phyloP scores from a whole-genome alignment of 371 early-diverging fungal genomes.

The Globomyces sp. region DNA sequence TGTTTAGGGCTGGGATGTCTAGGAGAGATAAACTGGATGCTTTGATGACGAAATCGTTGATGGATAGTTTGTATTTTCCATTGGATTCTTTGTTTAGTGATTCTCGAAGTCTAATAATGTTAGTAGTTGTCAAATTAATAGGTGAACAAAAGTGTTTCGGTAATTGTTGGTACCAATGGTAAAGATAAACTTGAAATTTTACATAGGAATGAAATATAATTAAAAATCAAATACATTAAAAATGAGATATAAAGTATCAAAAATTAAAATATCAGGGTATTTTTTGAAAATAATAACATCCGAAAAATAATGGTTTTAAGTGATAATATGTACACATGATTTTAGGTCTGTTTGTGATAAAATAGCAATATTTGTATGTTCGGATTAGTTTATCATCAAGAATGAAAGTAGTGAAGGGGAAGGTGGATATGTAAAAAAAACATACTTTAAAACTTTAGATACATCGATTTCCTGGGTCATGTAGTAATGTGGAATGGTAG shows the following conservation, averaged over 20 bases:
- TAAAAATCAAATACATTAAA: slow-evolving; percentile 14
- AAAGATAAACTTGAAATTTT: too few relatives aligned
- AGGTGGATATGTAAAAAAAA: background rate
- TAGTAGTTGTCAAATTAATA: too few relatives aligned
- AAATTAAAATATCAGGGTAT: background rate
- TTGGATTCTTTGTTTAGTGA: slow-evolving; percentile 81
- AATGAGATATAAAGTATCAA: slow-evolving; percentile 2
- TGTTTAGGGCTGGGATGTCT: slow-evolving; percentile 95
- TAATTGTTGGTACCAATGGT: too few relatives aligned
- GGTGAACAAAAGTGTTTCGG: background rate
- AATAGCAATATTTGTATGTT: too few relatives aligned
- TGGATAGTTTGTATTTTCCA: slow-evolving; percentile 92
- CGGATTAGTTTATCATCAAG: too few relatives aligned
- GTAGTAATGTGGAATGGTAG: slow-evolving; percentile 94
- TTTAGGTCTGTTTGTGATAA: too few relatives aligned
- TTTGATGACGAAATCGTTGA: slow-evolving; percentile 98
- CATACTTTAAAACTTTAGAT: slow-evolving; percentile 74
- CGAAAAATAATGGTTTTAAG: too few relatives aligned
- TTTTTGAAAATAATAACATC: too few relatives aligned
- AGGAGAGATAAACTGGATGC: slow-evolving; percentile 87
- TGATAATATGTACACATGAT: background rate
- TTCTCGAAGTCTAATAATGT: slow-evolving; percentile 71
- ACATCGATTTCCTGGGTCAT: slow-evolving; percentile 85
- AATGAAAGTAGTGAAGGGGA: background rate
- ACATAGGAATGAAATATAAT: too few relatives aligned